phyloP scores from a whole-genome alignment of 1,139 yeast species.

The Sugiyamaella novakii region DNA sequence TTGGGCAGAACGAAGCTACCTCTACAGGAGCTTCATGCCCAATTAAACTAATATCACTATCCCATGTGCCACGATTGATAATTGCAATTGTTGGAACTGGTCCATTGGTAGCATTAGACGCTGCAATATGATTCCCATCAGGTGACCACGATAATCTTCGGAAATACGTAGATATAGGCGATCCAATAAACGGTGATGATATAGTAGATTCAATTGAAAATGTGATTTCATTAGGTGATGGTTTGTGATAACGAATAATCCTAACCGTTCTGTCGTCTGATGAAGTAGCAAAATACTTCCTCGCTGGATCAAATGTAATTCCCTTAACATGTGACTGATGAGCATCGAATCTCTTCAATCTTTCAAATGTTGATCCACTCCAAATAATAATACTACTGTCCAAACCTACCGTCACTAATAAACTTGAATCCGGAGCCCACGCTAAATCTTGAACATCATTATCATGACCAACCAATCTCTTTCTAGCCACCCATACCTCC shows the following conservation, averaged over 20 bases:
- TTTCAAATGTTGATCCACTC: conserved; percentile 91
- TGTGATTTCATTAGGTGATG: conserved; percentile 68
- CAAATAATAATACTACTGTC: conserved; percentile 91
- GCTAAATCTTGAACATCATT: conserved; percentile 96
- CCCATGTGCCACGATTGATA: conserved; percentile 92
- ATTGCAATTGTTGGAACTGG: conserved; percentile 91
- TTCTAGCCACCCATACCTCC: conserved; percentile 93
- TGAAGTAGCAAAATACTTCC: conserved; percentile 94
- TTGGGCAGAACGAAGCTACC: conserved; percentile 87
- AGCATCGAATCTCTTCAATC: conserved; percentile 82
- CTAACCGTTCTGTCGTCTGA: conserved; percentile 93
- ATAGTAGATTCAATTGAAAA: conserved; percentile 85
- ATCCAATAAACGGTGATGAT: conserved; percentile 78
- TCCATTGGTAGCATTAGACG: conserved; percentile 95
- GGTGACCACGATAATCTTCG: conserved; percentile 97
- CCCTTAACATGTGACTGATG: conserved; percentile 97
- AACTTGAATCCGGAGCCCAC: conserved; percentile 94
- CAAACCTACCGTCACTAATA: conserved; percentile 89
- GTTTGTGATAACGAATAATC: conserved; percentile 79
- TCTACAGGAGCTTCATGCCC: conserved; percentile 98
- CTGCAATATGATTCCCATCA: conserved; percentile 95
- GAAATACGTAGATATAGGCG: conserved; percentile 91
- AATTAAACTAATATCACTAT: conserved; percentile 77
- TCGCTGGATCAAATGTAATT: conserved; percentile 95
- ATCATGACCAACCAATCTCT: conserved; percentile 91